A percentile compares a stretch with the other conserved stretches of the same genome.
phyloP scores from a whole-genome alignment of 805 yeast species.

The Saturnispora saitoi region DNA sequence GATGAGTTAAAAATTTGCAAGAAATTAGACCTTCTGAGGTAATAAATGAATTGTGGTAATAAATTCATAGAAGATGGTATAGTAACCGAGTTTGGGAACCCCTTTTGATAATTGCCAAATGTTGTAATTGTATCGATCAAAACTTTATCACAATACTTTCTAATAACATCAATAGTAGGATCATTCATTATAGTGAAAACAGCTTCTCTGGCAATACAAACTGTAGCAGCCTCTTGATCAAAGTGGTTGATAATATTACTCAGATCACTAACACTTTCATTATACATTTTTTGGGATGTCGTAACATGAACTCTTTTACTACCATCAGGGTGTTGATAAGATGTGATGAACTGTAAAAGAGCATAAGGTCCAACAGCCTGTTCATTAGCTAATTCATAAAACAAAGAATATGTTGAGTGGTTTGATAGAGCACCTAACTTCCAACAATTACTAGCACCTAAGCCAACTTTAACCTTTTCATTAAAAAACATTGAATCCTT shows the following conservation, averaged over 20 bases:
- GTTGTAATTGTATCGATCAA: slow-evolving; percentile 39
- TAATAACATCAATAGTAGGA: slow-evolving; percentile 30
- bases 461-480: slow-evolving; percentile 33
- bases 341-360: slow-evolving; percentile 45
- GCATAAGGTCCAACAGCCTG: slow-evolving; percentile 15
- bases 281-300: slow-evolving; percentile 40
- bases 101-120: slow-evolving; percentile 41
- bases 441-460: slow-evolving; percentile 50
- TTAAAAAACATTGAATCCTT: slow-evolving; percentile 1
- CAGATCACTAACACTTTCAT: slow-evolving; percentile 29
- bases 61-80: slow-evolving; percentile 42
- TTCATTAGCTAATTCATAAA: slow-evolving; percentile 38
- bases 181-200: slow-evolving; percentile 34
- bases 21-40: slow-evolving; percentile 57
- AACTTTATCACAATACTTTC: slow-evolving; percentile 43
- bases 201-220: slow-evolving; percentile 48
- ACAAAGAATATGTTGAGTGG: slow-evolving; percentile 51
- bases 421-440: slow-evolving; percentile 47
- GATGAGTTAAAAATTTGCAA: slow-evolving; percentile 60
- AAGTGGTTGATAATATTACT: slow-evolving; percentile 37
- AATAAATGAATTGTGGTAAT: slow-evolving; percentile 61
- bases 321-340: slow-evolving; percentile 56
- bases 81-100: slow-evolving; percentile 40
- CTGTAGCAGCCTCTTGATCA: slow-evolving; percentile 66
- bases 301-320: slow-evolving; percentile 52